A percentile compares a stretch with the other conserved stretches of the same genome.
phyloP scores from a whole-genome alignment of 352 stramenopile species.

The Phytophthora parvispora region DNA sequence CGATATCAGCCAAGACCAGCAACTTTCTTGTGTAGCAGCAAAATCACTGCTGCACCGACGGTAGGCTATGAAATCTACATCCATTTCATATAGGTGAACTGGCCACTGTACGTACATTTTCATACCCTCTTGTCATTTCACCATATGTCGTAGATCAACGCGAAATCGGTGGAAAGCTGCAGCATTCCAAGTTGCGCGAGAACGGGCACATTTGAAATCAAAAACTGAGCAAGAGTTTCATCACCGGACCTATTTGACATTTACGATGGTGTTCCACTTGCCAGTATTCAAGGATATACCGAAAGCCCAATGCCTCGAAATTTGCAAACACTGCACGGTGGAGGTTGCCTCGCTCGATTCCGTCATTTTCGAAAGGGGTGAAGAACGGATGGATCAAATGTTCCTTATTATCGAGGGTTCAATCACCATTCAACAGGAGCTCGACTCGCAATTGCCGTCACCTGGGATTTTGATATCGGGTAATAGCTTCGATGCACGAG shows the following conservation, averaged over 20 bases:
- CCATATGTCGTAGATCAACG: conserved; percentile 5
- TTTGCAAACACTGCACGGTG: conserved; percentile 46
- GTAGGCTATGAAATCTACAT: neutral
- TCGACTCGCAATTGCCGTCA: neutral
- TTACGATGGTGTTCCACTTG: conserved; percentile 40
- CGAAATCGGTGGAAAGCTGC: conserved; percentile 24
- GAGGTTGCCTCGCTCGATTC: conserved; percentile 40
- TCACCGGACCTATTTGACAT: conserved; percentile 47
- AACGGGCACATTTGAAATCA: conserved; percentile 40
- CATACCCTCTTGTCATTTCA: too few species aligned
- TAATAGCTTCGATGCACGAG: conserved; percentile 2
- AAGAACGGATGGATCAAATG: conserved; percentile 32
- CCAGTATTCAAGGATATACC: conserved; percentile 41
- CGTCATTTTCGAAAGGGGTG: conserved; percentile 40
- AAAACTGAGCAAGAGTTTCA: conserved; percentile 35
- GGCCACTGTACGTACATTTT: too few species aligned
- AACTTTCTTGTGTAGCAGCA: neutral
- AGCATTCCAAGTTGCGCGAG: conserved; percentile 52
- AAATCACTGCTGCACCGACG: neutral
- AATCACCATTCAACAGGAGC: conserved; percentile 44
- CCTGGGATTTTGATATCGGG: neutral
- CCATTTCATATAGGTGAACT: too few species aligned
- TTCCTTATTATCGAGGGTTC: conserved; percentile 53
- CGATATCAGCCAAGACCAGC: neutral
- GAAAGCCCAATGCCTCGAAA: conserved; percentile 17